A percentile compares a stretch with the other conserved stretches of the same genome.
phyloP scores from a whole-genome alignment of 2,329 filamentous ascomycete species.

The Hymenoscyphus salicellus region DNA sequence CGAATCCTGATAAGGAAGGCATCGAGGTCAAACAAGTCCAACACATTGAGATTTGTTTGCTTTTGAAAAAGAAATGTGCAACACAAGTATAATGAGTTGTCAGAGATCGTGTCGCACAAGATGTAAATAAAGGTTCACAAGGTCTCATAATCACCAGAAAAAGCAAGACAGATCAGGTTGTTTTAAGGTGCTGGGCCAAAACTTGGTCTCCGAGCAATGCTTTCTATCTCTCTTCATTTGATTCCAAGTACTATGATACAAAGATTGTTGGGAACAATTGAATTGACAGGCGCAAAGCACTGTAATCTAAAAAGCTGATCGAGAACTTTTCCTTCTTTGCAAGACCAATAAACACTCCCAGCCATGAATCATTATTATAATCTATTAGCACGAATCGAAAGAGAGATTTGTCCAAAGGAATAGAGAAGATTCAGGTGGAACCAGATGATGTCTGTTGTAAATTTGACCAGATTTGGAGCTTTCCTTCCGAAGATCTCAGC shows the following conservation, averaged over 20 bases:
- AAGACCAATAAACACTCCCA: slow-evolving; percentile 30
- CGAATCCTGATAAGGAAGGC: neutral
- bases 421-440: slow-evolving; percentile 16
- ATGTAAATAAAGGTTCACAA: neutral
- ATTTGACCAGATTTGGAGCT: slow-evolving; percentile 7
- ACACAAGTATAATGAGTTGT: neutral
- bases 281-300: slow-evolving; percentile 13
- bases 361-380: slow-evolving; percentile 23
- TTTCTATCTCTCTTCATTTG: slow-evolving; percentile 20
- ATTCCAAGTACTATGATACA: slow-evolving; percentile 9
- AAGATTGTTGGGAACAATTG: slow-evolving; percentile 8
- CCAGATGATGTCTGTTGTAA: slow-evolving; percentile 19
- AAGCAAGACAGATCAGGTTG: neutral
- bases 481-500: neutral
- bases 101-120: neutral
- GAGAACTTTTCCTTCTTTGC: slow-evolving; percentile 4
- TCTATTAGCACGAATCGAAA: slow-evolving; percentile 15
- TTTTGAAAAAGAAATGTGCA: neutral
- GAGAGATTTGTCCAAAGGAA: slow-evolving; percentile 1
- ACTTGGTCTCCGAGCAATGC: slow-evolving; percentile 30
- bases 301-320: slow-evolving; percentile 1
- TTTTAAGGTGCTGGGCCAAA: slow-evolving; percentile 25
- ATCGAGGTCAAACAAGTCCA: neutral
- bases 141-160: neutral
- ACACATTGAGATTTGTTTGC: neutral